Percentiles rank a stretch among this genome's conserved stretches.
Conservation (phyloP, 306 rosid genomes). For the Alnus rubra region DNA sequence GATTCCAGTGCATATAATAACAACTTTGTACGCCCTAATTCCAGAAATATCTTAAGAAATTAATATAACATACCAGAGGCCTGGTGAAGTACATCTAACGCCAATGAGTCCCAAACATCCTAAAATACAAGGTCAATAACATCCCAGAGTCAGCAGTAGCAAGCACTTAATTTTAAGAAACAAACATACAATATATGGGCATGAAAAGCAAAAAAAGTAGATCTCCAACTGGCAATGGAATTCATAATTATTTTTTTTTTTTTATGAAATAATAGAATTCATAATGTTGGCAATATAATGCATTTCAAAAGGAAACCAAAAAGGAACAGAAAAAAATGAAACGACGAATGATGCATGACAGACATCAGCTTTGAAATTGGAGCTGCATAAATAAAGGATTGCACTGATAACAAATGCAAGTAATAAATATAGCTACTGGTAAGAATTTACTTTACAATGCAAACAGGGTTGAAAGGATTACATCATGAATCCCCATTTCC, state of each 20-base stretch:
- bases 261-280: not conserved
- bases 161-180: conserved; percentile 1
- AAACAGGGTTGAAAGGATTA: not conserved
- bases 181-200: not conserved
- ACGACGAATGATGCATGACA: not conserved
- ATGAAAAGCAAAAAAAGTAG: not conserved
- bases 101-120: conserved; percentile 90
- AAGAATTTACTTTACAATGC: not conserved
- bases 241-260: not conserved
- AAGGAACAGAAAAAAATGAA: not conserved
- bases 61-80: conserved; percentile 67
- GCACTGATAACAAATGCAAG: not conserved
- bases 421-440: not conserved
- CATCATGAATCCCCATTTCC: not conserved
- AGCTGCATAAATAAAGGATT: not conserved
- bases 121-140: conserved; percentile 27
- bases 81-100: conserved; percentile 76
- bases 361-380: not conserved
- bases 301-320: not conserved
- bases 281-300: not conserved
- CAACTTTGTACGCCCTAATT: not conserved
- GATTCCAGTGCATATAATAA: conserved; percentile 14
- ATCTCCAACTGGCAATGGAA: not conserved
- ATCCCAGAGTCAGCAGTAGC: not conserved
- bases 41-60: conserved; percentile 7